Evolutionary conservation across 805 yeast species (phyloP).

Genomic region (Komagataella ulmi): DNA sequence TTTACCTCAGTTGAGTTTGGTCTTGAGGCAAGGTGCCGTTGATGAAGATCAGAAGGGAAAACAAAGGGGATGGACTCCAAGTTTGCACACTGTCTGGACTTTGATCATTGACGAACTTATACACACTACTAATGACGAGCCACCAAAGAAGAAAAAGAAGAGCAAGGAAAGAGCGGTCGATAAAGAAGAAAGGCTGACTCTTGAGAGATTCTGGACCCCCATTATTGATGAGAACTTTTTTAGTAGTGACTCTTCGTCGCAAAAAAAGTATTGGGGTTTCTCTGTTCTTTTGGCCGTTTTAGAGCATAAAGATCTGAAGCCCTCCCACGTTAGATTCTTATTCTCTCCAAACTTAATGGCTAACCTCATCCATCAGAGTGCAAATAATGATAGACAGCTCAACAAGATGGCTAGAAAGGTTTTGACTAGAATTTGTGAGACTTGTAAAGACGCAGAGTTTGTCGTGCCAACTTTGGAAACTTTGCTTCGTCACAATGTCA

Average conservation of each 20-base stretch:
- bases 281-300: slow-evolving; percentile 49
- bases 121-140: neutral
- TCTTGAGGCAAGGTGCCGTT: slow-evolving; percentile 43
- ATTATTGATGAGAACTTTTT: slow-evolving; percentile 75
- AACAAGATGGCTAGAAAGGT: slow-evolving; percentile 51
- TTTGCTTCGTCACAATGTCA: slow-evolving; percentile 34
- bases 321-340: slow-evolving; percentile 12
- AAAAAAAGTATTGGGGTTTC: slow-evolving; percentile 79
- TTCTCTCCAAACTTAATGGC: slow-evolving; percentile 59
- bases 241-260: slow-evolving; percentile 64
- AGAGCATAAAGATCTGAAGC: slow-evolving; percentile 8
- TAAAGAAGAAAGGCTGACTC: slow-evolving; percentile 14
- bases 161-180: slow-evolving; percentile 5
- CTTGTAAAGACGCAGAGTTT: slow-evolving; percentile 23
- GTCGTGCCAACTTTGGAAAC: slow-evolving; percentile 12
- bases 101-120: slow-evolving; percentile 34
- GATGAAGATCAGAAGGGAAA: slow-evolving; percentile 39
- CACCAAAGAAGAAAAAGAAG: slow-evolving; percentile 12
- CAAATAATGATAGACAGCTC: slow-evolving; percentile 50
- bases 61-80: slow-evolving; percentile 43
- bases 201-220: slow-evolving; percentile 65
- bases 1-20: slow-evolving; percentile 43
- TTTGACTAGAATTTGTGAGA: slow-evolving; percentile 26
- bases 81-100: slow-evolving; percentile 68
- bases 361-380: slow-evolving; percentile 62